Base-by-base conservation (phyloP, 139 green algal species). In the Chloropicon primus region DNA sequence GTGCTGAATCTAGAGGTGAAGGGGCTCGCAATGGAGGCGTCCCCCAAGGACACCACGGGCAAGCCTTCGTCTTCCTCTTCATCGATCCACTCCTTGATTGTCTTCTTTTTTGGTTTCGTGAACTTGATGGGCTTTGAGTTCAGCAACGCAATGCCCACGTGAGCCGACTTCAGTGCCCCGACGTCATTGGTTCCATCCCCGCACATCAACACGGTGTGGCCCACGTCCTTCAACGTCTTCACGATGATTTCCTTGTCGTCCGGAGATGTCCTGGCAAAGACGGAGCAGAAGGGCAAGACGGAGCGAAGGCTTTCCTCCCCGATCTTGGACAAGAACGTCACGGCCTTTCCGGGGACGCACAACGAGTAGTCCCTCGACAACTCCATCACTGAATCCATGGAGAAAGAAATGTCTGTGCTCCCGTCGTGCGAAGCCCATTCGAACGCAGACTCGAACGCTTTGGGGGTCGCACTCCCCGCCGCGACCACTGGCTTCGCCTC, bases 141-240 rank as follows among this genome's bases (percentile, higher is more conserved):
- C 21, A 88, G 80, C 77, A 89, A 71, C 24, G 82, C 78, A 25
- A 87, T 84, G 17, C 85, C 84, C 17, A 89, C 76, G 27, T 80
- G 71, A 24, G 72, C 79, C 73, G 85, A 80, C 78, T 98, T 98
- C 26, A 99, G 89, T 0, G 90, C 95, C 1, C 95, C 95, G 23
- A 99, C 95, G 76, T 99, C 95, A 82, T 99, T 99, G 75, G 95
- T 99, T 62, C 95, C 95, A 75, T 99, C 95, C 17, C 95, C 95
- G 78, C 92, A 97, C 95, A 99, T 99, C 2, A 99, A 89, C 26
- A 91, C 93, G 0, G 82, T 84, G 76, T 82, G 83, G 28, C 93
- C 95, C 21, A 77, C 77, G n/a, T 53, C 74, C 72, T 77, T 84
- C 73, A 97, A 87, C 27, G 85, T 85, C n/a, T 86, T 87, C n/a